Conservation (phyloP, 345 rosid genomes). For the Camelina hispida region DNA sequence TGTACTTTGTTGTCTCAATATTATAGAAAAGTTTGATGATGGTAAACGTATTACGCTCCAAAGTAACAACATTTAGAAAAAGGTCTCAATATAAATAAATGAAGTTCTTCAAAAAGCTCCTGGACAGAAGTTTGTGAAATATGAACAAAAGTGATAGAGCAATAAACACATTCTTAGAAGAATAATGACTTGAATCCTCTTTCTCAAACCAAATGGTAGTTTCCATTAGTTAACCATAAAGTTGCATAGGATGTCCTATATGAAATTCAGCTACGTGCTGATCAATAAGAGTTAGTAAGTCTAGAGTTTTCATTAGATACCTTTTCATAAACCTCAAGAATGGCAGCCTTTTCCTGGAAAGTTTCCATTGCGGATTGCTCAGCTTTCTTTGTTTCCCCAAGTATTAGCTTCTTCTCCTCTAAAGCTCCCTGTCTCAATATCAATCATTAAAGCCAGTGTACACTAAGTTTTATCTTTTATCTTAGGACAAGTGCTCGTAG, state of each 20-base stretch:
- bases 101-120: constrained; percentile 2
- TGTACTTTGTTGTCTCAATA: not conserved
- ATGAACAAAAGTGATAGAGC: not conserved
- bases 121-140: not conserved
- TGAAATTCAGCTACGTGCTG: not conserved
- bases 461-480: not conserved
- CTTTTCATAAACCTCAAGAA: constrained; percentile 76
- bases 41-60: constrained; percentile 10
- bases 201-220: not conserved
- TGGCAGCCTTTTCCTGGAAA: constrained; percentile 71
- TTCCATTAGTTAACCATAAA: not conserved
- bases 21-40: constrained; percentile 21
- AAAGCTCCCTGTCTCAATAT: constrained; percentile 61
- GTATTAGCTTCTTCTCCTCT: constrained; percentile 75
- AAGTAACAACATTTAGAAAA: too few relatives aligned
- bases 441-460: constrained; percentile 1
- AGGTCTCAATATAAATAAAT: constrained; percentile 3
- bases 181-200: not conserved
- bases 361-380: constrained; percentile 70
- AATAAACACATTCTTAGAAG: constrained; percentile 6
- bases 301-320: constrained; percentile 48
- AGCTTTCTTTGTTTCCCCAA: constrained; percentile 73
- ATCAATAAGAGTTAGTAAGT: constrained; percentile 3
- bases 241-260: constrained; percentile 17
- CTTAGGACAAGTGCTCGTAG: not conserved